phyloP scores from a whole-genome alignment of 2,329 filamentous ascomycete species.

The Camptophora hylomeconis region DNA sequence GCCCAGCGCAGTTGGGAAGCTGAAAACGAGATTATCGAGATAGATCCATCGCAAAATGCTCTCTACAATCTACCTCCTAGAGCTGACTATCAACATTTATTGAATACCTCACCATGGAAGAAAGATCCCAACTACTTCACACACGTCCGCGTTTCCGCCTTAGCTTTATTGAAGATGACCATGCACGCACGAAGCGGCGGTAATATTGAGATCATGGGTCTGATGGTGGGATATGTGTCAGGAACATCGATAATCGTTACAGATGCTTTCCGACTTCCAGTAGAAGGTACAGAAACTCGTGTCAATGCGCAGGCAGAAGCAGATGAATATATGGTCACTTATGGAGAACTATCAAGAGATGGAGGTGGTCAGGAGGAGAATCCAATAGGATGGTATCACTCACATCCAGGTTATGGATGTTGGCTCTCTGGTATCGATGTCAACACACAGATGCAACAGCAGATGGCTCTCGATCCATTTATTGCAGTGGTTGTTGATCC shows the following conservation, averaged over 20 bases:
- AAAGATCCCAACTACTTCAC: slow-evolving; percentile 80
- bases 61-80: slow-evolving; percentile 68
- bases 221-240: slow-evolving; percentile 92
- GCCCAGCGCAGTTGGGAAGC: slow-evolving; percentile 43
- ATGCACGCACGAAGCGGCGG: slow-evolving; percentile 97
- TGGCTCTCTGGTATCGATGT: slow-evolving; percentile 97
- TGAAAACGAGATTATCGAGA: slow-evolving; percentile 70
- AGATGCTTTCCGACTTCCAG: slow-evolving; percentile 83
- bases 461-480: slow-evolving; percentile 78
- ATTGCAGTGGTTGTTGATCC: slow-evolving; percentile 93
- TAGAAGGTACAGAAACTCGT: slow-evolving; percentile 95
- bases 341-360: slow-evolving; percentile 62
- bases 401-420: slow-evolving; percentile 93
- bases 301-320: slow-evolving; percentile 94
- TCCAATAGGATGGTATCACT: slow-evolving; percentile 95
- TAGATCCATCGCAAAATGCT: slow-evolving; percentile 77
- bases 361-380: slow-evolving; percentile 67
- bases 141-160: slow-evolving; percentile 79
- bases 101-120: slow-evolving; percentile 56
- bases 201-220: slow-evolving; percentile 84
- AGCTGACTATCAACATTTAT: slow-evolving; percentile 53
- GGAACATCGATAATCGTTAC: slow-evolving; percentile 78
- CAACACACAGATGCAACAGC: slow-evolving; percentile 71
- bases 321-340: slow-evolving; percentile 92
- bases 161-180: slow-evolving; percentile 95